A percentile compares a stretch with the other conserved stretches of the same genome.
These are phyloP conservation scores for Rhodotorula babjevae DNA, from an alignment of 768 basidiomycete species.

Conservation along the genomic window DNA sequence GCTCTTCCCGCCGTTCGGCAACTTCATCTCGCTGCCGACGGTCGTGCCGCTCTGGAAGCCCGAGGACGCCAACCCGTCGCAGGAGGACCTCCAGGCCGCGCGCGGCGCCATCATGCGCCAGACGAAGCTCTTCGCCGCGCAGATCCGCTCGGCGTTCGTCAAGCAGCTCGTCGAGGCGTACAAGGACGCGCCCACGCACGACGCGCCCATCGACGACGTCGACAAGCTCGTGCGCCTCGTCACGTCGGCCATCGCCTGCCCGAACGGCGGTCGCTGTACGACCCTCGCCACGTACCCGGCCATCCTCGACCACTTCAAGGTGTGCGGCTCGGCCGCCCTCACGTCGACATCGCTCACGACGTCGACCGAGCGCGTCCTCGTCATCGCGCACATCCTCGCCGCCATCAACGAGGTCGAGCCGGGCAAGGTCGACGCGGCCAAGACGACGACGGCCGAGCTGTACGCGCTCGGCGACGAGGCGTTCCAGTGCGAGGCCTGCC, in stretches of 20 bases:
- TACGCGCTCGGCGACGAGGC: slow-evolving; percentile 15
- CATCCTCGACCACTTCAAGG: slow-evolving; percentile 22
- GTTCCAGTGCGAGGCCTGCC: slow-evolving; percentile 8
- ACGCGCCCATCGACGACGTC: neutral
- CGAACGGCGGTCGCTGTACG: neutral
- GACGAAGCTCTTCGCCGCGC: neutral
- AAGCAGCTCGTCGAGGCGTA: neutral
- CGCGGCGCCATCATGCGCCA: neutral
- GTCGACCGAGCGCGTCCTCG: neutral
- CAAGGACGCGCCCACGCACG: neutral
- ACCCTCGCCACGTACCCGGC: slow-evolving; percentile 3
- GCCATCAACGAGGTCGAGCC: slow-evolving; percentile 1
- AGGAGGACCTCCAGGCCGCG: neutral
- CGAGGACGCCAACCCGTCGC: neutral
- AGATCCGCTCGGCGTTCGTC: neutral
- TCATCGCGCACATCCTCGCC: slow-evolving; percentile 3
- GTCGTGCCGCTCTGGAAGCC: slow-evolving; percentile 11
- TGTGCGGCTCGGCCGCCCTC: neutral
- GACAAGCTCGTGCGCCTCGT: neutral
- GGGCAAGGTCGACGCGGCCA: neutral
- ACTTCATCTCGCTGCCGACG: slow-evolving; percentile 17
- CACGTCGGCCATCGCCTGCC: slow-evolving; percentile 5
- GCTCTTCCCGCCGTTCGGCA: slow-evolving; percentile 24
- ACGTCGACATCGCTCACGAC: neutral
- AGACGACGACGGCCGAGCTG: neutral